phyloP scores from a whole-genome alignment of 2,329 filamentous ascomycete species.

The Dendryphion nanum region DNA sequence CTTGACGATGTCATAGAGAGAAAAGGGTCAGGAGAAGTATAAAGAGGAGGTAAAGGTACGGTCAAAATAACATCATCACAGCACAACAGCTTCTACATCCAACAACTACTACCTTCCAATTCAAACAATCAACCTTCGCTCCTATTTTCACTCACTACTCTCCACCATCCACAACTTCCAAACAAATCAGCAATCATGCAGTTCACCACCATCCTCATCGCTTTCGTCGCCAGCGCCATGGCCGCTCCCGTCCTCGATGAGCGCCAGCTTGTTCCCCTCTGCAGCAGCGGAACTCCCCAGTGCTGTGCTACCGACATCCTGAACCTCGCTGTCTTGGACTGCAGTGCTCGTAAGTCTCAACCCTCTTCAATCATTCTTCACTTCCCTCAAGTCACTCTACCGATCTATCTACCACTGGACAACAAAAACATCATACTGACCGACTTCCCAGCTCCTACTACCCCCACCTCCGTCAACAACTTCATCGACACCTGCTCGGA shows the following conservation, averaged over 20 bases:
- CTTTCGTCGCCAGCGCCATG: constrained; percentile 26
- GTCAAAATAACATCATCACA: constrained; percentile 23
- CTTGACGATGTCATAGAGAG: constrained; percentile 2
- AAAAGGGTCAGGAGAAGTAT: constrained; percentile 22
- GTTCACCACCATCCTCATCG: constrained; percentile 32
- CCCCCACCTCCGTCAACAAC: constrained; percentile 40
- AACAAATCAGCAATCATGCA: constrained; percentile 22
- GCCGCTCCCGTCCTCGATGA: constrained; percentile 31
- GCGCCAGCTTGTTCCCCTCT: constrained; percentile 33
- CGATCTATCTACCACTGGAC: not conserved
- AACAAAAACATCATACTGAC: constrained; percentile 12
- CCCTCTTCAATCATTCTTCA: constrained; percentile 9
- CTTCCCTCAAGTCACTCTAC: not conserved
- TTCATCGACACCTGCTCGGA: constrained; percentile 50
- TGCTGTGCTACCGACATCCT: constrained; percentile 65
- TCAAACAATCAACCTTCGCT: too few species aligned
- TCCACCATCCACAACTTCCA: constrained; percentile 7
- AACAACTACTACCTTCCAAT: constrained; percentile 8
- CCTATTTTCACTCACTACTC: too few species aligned
- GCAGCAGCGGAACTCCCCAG: constrained; percentile 41
- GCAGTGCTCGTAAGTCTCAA: constrained; percentile 49
- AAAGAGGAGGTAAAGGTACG: constrained; percentile 23
- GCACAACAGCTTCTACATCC: constrained; percentile 12
- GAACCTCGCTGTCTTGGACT: constrained; percentile 58
- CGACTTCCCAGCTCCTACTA: constrained; percentile 24